Conservation (phyloP, 2,329 filamentous ascomycete species). For the Alternaria hordeiaustralica region DNA sequence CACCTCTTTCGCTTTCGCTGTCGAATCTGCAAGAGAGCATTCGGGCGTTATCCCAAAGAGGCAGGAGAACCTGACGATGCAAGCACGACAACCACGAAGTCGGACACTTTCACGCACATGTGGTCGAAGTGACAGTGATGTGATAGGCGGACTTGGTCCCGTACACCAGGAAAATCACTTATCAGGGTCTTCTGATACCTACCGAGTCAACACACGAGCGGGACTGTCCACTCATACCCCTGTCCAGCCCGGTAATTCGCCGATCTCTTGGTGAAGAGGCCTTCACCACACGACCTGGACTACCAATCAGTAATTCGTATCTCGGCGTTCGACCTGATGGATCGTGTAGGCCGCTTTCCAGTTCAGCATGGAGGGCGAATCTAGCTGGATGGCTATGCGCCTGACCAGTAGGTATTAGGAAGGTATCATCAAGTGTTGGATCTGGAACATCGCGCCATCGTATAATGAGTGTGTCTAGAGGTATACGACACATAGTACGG, state of each 20-base stretch:
- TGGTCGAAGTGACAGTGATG: not conserved
- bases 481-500: not conserved
- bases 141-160: not conserved
- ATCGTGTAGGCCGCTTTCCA: not conserved
- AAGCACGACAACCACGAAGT: not conserved
- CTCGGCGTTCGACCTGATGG: not conserved
- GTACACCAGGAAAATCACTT: not conserved
- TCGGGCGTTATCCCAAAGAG: not conserved
- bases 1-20: not conserved
- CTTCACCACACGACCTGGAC: not conserved
- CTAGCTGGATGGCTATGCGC: not conserved
- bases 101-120: not conserved
- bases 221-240: not conserved
- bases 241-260: not conserved
- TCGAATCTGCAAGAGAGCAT: not conserved
- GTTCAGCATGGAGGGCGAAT: not conserved
- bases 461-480: not conserved
- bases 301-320: not conserved
- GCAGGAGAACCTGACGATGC: not conserved
- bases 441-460: not conserved
- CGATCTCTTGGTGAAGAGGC: not conserved
- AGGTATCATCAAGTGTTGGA: not conserved
- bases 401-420: constrained; percentile 1
- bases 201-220: not conserved
- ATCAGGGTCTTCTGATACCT: not conserved